Percentiles rank a stretch among this genome's conserved stretches.
These are phyloP conservation scores for Falciphora oryzae DNA, from an alignment of 2,329 filamentous ascomycete genomes.

Conservation along the genomic window DNA sequence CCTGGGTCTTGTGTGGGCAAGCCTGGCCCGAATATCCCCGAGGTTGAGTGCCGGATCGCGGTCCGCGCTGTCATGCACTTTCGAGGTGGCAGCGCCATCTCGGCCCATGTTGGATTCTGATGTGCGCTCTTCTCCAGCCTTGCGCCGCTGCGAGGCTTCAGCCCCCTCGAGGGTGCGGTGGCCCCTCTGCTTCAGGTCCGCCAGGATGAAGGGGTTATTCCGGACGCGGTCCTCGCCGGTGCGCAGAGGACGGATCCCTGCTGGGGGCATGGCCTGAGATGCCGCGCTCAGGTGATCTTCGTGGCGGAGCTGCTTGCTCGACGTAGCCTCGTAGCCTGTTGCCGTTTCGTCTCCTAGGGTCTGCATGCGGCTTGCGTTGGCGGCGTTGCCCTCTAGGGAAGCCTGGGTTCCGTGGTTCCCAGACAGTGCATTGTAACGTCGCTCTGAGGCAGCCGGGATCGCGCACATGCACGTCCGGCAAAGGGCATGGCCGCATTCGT, in stretches of 20 bases:
- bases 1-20: not conserved
- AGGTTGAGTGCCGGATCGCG: not conserved
- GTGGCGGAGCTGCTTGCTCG: not conserved
- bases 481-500: constrained; percentile 44
- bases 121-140: too few species aligned
- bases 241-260: not conserved
- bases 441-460: constrained; percentile 19
- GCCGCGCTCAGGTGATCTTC: not conserved
- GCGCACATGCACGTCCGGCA: constrained; percentile 41
- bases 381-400: not conserved
- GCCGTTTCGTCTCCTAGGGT: not conserved
- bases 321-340: not conserved
- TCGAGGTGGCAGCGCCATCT: not conserved
- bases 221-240: constrained; percentile 10
- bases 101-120: constrained; percentile 1
- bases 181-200: constrained; percentile 15
- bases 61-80: not conserved
- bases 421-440: constrained; percentile 18
- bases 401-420: not conserved
- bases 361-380: not conserved
- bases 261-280: not conserved
- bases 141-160: not conserved
- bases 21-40: constrained; percentile 4
- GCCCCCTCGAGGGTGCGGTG: not conserved
- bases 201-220: constrained; percentile 20